Evolutionary conservation across 2,329 filamentous ascomycete species (phyloP), one percentile per base, ranked within the genome.

Genomic region (Phialophora tarda): DNA sequence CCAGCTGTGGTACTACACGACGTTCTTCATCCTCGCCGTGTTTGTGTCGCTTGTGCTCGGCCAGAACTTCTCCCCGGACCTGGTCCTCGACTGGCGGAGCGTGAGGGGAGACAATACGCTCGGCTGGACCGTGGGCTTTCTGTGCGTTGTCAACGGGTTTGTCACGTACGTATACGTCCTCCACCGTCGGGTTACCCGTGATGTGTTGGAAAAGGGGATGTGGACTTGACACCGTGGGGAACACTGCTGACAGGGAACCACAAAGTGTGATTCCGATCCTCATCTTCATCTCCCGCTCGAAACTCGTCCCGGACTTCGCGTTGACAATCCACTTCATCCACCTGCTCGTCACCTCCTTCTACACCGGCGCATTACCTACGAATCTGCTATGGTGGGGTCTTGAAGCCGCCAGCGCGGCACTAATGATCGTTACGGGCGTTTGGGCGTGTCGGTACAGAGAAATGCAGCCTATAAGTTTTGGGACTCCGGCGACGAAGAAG

Each of bases 391-490:
- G 95, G 95, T 99, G 95, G 94, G 82, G 80, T 1, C 77, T 91
- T 0, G 88, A 91, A 75, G 77, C 83, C 57, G 82, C 82, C 48
- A 90, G 87, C 71, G 83, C 85, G 4, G 80, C 79, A 0, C 75
- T 90, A 44, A 91, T 91, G 88, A 86, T 84, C 8, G 86, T 82
- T 55, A 82, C 95, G 1, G 93, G 92, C 3, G 89, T 96, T 44
- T 98, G 94, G 91, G 91, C 89, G 2, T 98, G 94, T 76, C 92
- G 89, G 75, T 96, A 93, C 83, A 85, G 94, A 67, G 95, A 99
- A 79, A 81, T 99, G 63, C 85, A 88, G 74, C 94, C 95, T 11
- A 96, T 98, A 73, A 89, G 87, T 66, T 97, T 98, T 75, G 92
- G 92, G 23, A 89, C 89, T 2, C 74, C 59, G 4, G 51, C 64